phyloP scores from a whole-genome alignment of 2,329 filamentous ascomycete species.

The Fusarium cyanostomum region DNA sequence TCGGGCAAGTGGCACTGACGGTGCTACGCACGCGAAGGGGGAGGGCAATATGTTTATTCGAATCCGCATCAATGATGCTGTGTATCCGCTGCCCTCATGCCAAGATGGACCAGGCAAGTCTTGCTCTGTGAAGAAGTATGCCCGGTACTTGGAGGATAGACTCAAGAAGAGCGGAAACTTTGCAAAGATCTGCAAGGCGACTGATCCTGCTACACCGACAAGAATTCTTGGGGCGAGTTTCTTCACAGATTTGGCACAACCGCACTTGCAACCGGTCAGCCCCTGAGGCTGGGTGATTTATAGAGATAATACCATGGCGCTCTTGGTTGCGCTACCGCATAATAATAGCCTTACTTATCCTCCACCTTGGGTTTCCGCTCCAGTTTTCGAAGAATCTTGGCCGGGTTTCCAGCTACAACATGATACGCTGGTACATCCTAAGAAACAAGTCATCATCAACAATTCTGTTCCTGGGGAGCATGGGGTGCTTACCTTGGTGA shows the following conservation, averaged over 20 bases:
- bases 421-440: constrained; percentile 46
- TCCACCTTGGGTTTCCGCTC: constrained; percentile 12
- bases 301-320: no score
- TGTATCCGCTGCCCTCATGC: constrained; percentile 68
- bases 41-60: constrained; percentile 59
- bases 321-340: no score
- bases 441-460: not conserved
- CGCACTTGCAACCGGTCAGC: constrained; percentile 44
- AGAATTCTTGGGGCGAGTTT: constrained; percentile 59
- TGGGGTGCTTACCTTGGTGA: constrained; percentile 69
- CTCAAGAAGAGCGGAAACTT: constrained; percentile 59
- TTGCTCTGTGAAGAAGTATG: constrained; percentile 59
- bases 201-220: constrained; percentile 50
- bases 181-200: constrained; percentile 58
- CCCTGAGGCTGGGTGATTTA: no score
- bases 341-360: not conserved
- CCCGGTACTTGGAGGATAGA: constrained; percentile 43
- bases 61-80: constrained; percentile 67
- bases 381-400: constrained; percentile 31
- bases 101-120: constrained; percentile 64
- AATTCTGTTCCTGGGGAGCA: accelerated
- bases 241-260: constrained; percentile 56
- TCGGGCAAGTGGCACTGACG: no score
- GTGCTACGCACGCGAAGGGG: constrained; percentile 1
- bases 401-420: constrained; percentile 44